Conservation (phyloP, 139 green algal species). For the Coelastrella sp. region DNA sequence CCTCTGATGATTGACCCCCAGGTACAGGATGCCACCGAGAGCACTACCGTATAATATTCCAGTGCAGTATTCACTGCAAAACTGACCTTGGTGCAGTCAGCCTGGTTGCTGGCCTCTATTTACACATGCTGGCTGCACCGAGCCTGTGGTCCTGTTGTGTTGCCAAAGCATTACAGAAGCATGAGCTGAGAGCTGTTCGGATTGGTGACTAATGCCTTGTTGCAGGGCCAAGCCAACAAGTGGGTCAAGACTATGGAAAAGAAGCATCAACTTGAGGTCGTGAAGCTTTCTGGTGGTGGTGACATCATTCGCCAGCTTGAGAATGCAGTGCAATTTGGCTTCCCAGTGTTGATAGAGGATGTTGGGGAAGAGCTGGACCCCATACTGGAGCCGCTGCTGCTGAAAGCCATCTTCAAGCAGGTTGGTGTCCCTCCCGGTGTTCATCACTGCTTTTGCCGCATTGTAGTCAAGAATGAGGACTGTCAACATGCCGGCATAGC, state of each 20-base stretch:
- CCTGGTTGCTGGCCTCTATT: neutral
- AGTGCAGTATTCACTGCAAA: no score
- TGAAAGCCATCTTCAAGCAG: conserved; percentile 87
- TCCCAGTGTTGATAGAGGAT: conserved; percentile 88
- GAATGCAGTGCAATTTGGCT: conserved; percentile 80
- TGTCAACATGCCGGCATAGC: no score
- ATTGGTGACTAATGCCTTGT: no score
- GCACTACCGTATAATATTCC: neutral
- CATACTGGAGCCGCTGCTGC: conserved; percentile 85
- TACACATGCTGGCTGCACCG: no score
- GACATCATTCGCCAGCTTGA: conserved; percentile 85
- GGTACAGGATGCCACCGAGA: no score
- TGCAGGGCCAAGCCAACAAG: conserved; percentile 88
- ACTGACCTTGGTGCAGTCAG: neutral
- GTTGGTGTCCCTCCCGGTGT: no score
- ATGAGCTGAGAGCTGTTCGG: no score
- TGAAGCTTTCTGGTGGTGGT: conserved; percentile 81
- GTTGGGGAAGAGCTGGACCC: conserved; percentile 85
- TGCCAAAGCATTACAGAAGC: no score
- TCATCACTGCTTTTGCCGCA: no score
- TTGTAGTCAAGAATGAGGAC: no score
- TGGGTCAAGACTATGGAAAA: conserved; percentile 90
- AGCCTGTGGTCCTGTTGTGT: no score
- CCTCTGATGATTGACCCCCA: conserved; percentile 91
- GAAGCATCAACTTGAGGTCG: conserved; percentile 69